phyloP scores from a whole-genome alignment of 495 filamentous ascomycete genomes.

The Friedmanniomyces simplex region DNA sequence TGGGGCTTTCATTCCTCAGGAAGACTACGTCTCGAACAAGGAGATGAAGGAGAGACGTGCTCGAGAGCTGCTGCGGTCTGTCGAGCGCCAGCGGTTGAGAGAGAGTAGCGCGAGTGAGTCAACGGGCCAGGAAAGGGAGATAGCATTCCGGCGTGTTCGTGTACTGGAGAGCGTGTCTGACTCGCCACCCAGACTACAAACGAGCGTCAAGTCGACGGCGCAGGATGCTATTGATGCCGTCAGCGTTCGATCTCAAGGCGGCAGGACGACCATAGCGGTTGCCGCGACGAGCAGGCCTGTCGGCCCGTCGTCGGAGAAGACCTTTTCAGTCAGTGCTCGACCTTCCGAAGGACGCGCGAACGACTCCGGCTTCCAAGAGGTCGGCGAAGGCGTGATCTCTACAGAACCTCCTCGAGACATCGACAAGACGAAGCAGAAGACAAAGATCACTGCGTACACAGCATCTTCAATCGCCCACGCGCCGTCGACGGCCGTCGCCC shows the following conservation, averaged over 20 bases:
- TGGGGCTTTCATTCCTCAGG: conserved; percentile 4
- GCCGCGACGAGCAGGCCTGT: neutral
- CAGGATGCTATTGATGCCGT: conserved; percentile 8
- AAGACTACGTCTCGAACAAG: conserved; percentile 9
- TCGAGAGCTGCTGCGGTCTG: neutral
- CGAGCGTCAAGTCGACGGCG: neutral
- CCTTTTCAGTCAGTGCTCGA: neutral
- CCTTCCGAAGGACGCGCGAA: neutral
- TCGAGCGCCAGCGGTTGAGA: neutral
- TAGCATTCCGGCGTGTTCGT: conserved; percentile 10
- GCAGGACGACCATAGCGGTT: neutral
- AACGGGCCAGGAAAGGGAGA: conserved; percentile 1
- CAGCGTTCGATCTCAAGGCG: neutral
- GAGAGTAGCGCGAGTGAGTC: neutral
- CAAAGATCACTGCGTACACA: neutral
- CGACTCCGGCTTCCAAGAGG: neutral
- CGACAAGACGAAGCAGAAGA: neutral
- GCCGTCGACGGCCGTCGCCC: neutral
- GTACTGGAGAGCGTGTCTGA: neutral
- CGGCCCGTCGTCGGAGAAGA: neutral
- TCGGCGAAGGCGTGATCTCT: neutral
- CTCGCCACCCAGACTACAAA: neutral
- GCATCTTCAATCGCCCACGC: neutral
- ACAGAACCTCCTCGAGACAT: neutral
- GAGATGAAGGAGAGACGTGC: conserved; percentile 3